A percentile compares a stretch with the other conserved stretches of the same genome.
phyloP scores from a whole-genome alignment of 2,329 filamentous ascomycete genomes.

The Penicillium hordei region DNA sequence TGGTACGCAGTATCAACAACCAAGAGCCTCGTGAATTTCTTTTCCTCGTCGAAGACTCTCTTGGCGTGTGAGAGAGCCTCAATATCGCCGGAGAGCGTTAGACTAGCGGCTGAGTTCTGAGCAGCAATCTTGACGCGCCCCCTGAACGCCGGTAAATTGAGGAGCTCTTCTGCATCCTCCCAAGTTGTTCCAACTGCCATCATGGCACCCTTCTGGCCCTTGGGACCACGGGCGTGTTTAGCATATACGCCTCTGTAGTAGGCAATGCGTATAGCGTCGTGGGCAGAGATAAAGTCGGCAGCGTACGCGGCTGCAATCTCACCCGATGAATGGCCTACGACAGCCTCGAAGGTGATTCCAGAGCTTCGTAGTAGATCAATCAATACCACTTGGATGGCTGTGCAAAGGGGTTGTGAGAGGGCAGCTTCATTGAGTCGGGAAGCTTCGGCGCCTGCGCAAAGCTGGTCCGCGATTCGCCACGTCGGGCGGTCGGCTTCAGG shows the following conservation, averaged over 20 bases:
- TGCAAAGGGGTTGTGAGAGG: conserved; percentile 16
- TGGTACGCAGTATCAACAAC: not conserved
- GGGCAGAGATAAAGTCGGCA: conserved; percentile 11
- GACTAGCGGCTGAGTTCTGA: conserved; percentile 39
- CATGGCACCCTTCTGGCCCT: conserved; percentile 23
- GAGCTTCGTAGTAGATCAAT: conserved; percentile 12
- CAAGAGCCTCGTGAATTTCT: not conserved
- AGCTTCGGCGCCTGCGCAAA: not conserved
- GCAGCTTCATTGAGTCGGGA: conserved; percentile 9
- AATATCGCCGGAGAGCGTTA: conserved; percentile 40
- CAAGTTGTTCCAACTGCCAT: conserved; percentile 22
- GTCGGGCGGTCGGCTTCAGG: conserved; percentile 7
- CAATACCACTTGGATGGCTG: conserved; percentile 3
- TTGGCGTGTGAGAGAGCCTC: conserved; percentile 25
- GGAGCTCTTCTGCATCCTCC: conserved; percentile 9
- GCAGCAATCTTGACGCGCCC: conserved; percentile 36
- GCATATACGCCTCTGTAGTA: conserved; percentile 17
- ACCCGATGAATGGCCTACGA: conserved; percentile 25
- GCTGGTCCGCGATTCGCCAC: conserved; percentile 8
- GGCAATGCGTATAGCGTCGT: conserved; percentile 17
- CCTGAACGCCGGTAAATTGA: conserved; percentile 7
- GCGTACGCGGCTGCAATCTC: conserved; percentile 27
- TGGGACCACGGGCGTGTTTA: not conserved
- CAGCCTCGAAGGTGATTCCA: conserved; percentile 11
- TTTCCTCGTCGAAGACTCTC: conserved; percentile 22